These are phyloP conservation scores for Carex myosuroides DNA, from an alignment of 176 grass and related monocot genomes.

Conservation along the genomic window DNA sequence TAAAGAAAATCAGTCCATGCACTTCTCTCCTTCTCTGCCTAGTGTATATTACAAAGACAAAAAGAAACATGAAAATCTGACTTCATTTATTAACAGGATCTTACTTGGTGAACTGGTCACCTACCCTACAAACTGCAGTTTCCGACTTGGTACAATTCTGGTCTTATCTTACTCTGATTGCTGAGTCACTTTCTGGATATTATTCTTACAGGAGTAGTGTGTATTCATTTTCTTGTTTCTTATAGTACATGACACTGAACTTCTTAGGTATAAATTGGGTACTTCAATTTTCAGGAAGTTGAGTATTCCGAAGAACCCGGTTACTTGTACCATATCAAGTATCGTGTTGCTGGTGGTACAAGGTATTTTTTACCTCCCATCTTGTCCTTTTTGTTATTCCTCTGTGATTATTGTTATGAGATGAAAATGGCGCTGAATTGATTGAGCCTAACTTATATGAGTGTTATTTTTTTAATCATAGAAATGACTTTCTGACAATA, in stretches of 20 bases:
- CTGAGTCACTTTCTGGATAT: not conserved
- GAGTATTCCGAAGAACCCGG: conserved; percentile 98
- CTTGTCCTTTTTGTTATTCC: not conserved
- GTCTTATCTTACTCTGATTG: not conserved
- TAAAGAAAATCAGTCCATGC: not conserved
- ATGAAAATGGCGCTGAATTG: not conserved
- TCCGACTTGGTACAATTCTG: conserved; percentile 72
- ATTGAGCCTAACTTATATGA: not conserved
- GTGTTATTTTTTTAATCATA: conserved; percentile 21
- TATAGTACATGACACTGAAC: not conserved
- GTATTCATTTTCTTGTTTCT: not conserved
- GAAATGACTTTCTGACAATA: conserved; percentile 94
- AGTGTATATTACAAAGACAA: conserved; percentile 5
- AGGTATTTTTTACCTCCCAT: conserved; percentile 37
- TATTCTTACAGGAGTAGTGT: not conserved
- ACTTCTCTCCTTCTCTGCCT: not conserved
- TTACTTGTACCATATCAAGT: conserved; percentile 81
- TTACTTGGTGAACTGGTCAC: conserved; percentile 99
- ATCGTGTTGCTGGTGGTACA: conserved; percentile 85
- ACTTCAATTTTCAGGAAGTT: conserved; percentile 64
- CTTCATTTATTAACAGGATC: conserved; percentile 52
- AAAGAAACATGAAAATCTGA: conserved; percentile 3
- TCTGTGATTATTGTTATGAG: conserved; percentile 1
- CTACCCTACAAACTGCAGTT: conserved; percentile 83
- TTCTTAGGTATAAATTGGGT: not conserved